Evolutionary conservation across 371 early-diverging fungal genomes (phyloP), one percentile per base, ranked within the genome.

Genomic region (Phascolomyces articulosus): DNA sequence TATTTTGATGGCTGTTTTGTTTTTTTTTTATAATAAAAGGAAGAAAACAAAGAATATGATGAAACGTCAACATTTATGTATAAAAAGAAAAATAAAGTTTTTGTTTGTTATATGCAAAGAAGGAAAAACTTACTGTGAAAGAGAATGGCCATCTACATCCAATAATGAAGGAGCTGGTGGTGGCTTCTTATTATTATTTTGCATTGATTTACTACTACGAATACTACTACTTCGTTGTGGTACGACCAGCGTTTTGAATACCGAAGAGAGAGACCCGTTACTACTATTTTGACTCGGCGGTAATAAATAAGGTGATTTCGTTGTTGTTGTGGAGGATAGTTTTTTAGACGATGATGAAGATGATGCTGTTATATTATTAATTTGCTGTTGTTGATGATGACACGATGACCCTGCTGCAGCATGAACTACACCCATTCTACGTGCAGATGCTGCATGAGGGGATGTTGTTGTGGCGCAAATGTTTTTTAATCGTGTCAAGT

Each of bases 401-500:
- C n/a, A n/a, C n/a, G n/a, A n/a, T n/a, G n/a, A n/a, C n/a, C n/a
- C 27, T 57, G 40, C 40, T 57, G 21, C 40, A 44, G 2, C 34
- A 7, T 20, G 44, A 16, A 53, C n/a, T 38, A 44, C 24, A 41
- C 4, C 55, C 6, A 60, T 31, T 40, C 56, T 26, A 24, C 58
- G 34, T 20, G 38, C 18, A n/a, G 56, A 26, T 29, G 28, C 15
- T 20, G 49, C 23, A 47, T 58, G 63, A 11, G 20, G 13, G 13
- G 66, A 13, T 58, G 58, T 29, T 15, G 72, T 65, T 10, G 59
- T 53, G 34, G 51, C 51, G 8, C 70, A 59, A 13, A 66, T 59
- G 24, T 60, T 47, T 26, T 58, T 60, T 9, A 80, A 55, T 10
- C 66, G 63, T 23, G 66, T 53, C 2, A 77, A 61, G 34, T 80